A percentile compares a stretch with the other conserved stretches of the same genome.
Conservation (phyloP, 768 basidiomycete genomes). For the Peribolospora kevripleyi region DNA sequence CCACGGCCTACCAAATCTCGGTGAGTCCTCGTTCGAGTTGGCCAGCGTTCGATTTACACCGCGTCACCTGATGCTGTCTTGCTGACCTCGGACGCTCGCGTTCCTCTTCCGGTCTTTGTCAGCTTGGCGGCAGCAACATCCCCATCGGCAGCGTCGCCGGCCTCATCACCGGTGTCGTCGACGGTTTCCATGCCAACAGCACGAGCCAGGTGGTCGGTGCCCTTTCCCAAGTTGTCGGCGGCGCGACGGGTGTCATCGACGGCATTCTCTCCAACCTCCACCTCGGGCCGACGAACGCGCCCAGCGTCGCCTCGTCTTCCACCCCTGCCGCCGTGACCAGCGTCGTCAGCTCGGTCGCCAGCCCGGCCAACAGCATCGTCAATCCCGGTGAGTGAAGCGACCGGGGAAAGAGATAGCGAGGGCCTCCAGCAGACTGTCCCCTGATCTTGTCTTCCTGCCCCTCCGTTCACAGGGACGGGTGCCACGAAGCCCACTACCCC, state of each 20-base stretch:
- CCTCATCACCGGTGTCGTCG: neutral
- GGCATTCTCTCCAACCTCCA: neutral
- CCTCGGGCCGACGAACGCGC: neutral
- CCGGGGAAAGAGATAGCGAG: no score
- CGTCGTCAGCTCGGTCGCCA: neutral
- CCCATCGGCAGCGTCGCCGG: conserved; percentile 1
- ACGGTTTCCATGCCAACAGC: no score
- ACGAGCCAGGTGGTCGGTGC: no score
- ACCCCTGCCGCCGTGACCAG: neutral
- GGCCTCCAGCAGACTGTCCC: no score
- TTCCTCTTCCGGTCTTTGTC: conserved; percentile 1
- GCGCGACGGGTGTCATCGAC: neutral
- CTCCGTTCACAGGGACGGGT: no score
- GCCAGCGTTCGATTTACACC: neutral
- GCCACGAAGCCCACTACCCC: no score
- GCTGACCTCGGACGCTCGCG: conserved; percentile 2
- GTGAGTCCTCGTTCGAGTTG: neutral
- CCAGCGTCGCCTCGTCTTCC: conserved; percentile 2
- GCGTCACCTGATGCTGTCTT: neutral
- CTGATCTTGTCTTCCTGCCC: no score
- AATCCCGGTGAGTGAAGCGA: neutral
- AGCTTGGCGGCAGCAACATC: neutral
- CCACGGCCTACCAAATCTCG: conserved; percentile 25
- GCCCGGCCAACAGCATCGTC: neutral
- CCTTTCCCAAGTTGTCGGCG: conserved; percentile 1